Percentiles rank a stretch among this genome's conserved stretches.
phyloP scores from a whole-genome alignment of 495 filamentous ascomycete genomes.

The Melanomma pulvis-pyrius region DNA sequence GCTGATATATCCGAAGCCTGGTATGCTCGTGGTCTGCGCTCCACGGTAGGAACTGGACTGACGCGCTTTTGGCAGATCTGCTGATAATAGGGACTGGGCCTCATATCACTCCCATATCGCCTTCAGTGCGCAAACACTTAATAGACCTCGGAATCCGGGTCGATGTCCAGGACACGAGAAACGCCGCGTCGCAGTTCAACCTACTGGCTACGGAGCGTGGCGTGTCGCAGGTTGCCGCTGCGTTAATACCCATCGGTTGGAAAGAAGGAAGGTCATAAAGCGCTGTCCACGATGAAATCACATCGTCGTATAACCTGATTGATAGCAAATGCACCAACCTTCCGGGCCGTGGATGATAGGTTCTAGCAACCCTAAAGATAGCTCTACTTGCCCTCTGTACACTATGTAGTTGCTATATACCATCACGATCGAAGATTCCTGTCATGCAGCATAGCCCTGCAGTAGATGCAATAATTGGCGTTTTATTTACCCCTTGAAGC shows the following conservation, averaged over 20 bases:
- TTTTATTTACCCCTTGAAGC: too few species aligned
- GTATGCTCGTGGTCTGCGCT: conserved; percentile 53
- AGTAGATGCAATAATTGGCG: too few species aligned
- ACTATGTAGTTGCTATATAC: too few species aligned
- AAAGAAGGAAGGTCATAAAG: conserved; percentile 49
- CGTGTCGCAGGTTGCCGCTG: conserved; percentile 77
- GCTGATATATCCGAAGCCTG: conserved; percentile 86
- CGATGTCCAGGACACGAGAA: conserved; percentile 89
- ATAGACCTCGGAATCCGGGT: conserved; percentile 79
- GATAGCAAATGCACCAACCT: not conserved
- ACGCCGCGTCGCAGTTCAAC: conserved; percentile 85
- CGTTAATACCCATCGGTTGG: conserved; percentile 86
- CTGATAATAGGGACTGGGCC: conserved; percentile 85
- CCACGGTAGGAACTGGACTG: not conserved
- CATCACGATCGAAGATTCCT: too few species aligned
- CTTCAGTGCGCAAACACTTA: conserved; percentile 69
- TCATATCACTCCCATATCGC: conserved; percentile 72
- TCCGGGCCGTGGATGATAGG: too few species aligned
- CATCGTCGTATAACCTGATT: too few species aligned
- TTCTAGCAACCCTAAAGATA: too few species aligned
- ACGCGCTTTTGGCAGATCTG: conserved; percentile 62
- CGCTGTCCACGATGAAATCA: not conserved
- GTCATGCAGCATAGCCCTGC: too few species aligned
- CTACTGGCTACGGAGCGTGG: conserved; percentile 63
- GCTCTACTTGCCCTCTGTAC: too few species aligned